Evolutionary conservation across 2,329 filamentous ascomycete genomes (phyloP), one percentile per base, ranked within the genome.

Genomic region (Purpureocillium lavendulum): DNA sequence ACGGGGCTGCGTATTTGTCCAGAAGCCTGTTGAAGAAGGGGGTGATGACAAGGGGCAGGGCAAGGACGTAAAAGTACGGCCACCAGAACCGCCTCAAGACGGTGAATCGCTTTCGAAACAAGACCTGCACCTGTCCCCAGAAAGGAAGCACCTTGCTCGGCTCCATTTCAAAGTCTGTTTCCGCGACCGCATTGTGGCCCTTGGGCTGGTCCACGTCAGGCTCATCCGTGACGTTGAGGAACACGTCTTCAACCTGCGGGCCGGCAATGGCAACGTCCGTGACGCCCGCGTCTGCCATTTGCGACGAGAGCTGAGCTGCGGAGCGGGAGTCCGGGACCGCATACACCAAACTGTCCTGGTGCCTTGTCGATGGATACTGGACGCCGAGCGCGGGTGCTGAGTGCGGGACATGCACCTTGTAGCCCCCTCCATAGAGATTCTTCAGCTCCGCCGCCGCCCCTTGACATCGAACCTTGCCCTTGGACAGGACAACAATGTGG

Each of bases 401-500:
- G n/a, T 29, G 31, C 6, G 45, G 49, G 0, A 53, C 64, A 41
- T 71, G 64, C 17, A 84, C 73, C 30, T 73, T 70, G 53, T 84
- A 84, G 2, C 80, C 80, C 4, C 75, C 75, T 8, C 80, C 80
- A 24, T 78, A 63, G 40, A 68, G 63, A 44, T 75, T 67, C 55
- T 84, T 84, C 15, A 85, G 64, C 49, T 80, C 77, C 2, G 80
- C 76, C 5, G 75, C 73, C 3, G 78, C 75, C 3, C 81, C 81
- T 40, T 76, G 66, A 2, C 73, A 77, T 44, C 77, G 78, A 30
- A 83, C 61, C 17, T 69, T 65, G 15, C 81, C 81, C 43, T 75
- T 75, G 8, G 77, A 80, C 2, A 84, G 59, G 29, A 85, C 78
- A 3, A 75, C 73, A 41, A 85, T 82, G 40, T 81, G 71, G 53